Percentiles rank a stretch among this genome's conserved stretches.
Evolutionary conservation across 2,329 filamentous ascomycete genomes (phyloP).

Genomic region (Aspergillus sp.): DNA sequence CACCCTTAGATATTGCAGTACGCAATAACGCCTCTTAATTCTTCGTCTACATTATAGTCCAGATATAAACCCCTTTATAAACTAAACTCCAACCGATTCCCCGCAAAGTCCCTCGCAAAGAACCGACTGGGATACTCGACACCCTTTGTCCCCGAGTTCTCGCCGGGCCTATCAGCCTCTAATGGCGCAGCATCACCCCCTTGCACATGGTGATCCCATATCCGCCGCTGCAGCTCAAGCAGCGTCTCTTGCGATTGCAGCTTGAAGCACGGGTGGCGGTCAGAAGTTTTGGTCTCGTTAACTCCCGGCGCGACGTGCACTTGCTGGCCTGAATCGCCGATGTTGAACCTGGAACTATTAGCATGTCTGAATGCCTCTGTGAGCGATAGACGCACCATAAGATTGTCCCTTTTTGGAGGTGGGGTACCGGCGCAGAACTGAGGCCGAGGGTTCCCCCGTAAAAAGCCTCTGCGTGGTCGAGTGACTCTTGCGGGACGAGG

Average conservation of each 20-base stretch:
- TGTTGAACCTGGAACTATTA: conserved; percentile 51
- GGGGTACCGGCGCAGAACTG: conserved; percentile 53
- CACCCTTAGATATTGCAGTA: no score
- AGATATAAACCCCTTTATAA: conserved; percentile 28
- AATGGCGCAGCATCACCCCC: conserved; percentile 53
- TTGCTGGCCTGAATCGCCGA: conserved; percentile 52
- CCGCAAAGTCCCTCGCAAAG: conserved; percentile 60
- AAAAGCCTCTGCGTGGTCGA: conserved; percentile 54
- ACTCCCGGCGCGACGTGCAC: conserved; percentile 54
- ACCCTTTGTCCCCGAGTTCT: conserved; percentile 50
- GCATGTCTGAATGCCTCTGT: background rate
- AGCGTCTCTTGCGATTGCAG: conserved; percentile 52
- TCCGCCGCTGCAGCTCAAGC: conserved; percentile 45
- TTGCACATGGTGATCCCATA: conserved; percentile 53
- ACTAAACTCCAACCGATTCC: conserved; percentile 56
- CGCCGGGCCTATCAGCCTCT: conserved; percentile 57
- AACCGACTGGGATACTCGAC: conserved; percentile 63
- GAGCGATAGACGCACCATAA: conserved; percentile 53
- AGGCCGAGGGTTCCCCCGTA: conserved; percentile 59
- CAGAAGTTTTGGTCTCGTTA: conserved; percentile 42
- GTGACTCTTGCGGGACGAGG: conserved; percentile 54
- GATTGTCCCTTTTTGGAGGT: conserved; percentile 50
- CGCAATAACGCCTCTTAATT: no score
- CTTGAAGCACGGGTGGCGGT: conserved; percentile 62
- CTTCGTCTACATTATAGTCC: no score